These are phyloP conservation scores for Mycocalia duriaeana DNA, from an alignment of 1,284 basidiomycete species.

Conservation along the genomic window DNA sequence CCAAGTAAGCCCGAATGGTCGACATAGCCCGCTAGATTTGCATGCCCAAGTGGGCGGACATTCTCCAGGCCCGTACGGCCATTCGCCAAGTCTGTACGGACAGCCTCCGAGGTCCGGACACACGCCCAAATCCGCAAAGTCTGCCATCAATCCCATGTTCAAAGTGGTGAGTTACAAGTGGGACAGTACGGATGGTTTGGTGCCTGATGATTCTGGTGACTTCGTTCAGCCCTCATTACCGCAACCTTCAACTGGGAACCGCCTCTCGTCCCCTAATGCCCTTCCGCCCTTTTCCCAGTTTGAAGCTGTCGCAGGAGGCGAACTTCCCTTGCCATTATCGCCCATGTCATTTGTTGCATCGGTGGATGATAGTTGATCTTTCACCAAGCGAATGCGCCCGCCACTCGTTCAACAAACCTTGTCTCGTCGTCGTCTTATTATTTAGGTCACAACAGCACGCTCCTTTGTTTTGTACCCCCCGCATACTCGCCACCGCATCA, in stretches of 20 bases:
- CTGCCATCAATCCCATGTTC: slow-evolving; percentile 85
- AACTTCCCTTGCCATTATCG: slow-evolving; percentile 56
- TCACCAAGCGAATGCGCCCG: slow-evolving; percentile 11
- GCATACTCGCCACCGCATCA: slow-evolving; percentile 19
- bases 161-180: slow-evolving; percentile 70
- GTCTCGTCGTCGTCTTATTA: slow-evolving; percentile 13
- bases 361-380: slow-evolving; percentile 37
- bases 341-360: slow-evolving; percentile 62
- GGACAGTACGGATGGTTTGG: slow-evolving; percentile 24
- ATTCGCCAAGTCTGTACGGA: slow-evolving; percentile 48
- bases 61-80: slow-evolving; percentile 46
- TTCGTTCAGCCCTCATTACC: slow-evolving; percentile 49
- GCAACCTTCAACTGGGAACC: slow-evolving; percentile 33
- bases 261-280: slow-evolving; percentile 40
- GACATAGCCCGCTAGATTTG: slow-evolving; percentile 36
- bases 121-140: slow-evolving; percentile 45
- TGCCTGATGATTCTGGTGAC: slow-evolving; percentile 27
- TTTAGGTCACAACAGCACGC: slow-evolving; percentile 14
- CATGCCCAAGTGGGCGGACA: slow-evolving; percentile 37
- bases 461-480: too few relatives aligned
- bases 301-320: slow-evolving; percentile 75
- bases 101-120: slow-evolving; percentile 38
- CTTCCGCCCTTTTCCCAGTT: slow-evolving; percentile 74
- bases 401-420: slow-evolving; percentile 8
- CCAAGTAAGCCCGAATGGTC: slow-evolving; percentile 30